A percentile compares a stretch with the other conserved stretches of the same genome.
Evolutionary conservation across 352 stramenopile genomes (phyloP).

Genomic region (Plasmopara viticola): DNA sequence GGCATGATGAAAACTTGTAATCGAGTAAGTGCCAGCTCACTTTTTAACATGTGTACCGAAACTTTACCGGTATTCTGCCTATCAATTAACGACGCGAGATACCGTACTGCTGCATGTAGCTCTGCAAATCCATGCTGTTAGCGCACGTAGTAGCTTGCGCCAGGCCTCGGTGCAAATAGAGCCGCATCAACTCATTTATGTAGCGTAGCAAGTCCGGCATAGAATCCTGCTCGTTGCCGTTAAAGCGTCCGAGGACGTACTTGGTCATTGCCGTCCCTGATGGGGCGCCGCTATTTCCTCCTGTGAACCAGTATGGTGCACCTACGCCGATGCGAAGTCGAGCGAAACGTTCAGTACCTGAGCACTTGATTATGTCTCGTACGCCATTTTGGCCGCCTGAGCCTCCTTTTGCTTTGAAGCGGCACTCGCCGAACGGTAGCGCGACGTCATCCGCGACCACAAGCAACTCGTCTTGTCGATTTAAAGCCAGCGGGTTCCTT

Average conservation of each 20-base stretch:
- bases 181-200: slow-evolving; percentile 64
- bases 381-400: slow-evolving; percentile 79
- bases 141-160: slow-evolving; percentile 59
- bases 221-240: slow-evolving; percentile 70
- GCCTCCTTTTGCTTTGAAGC: slow-evolving; percentile 75
- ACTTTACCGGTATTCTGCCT: slow-evolving; percentile 2
- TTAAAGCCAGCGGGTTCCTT: slow-evolving; percentile 72
- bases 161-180: slow-evolving; percentile 77
- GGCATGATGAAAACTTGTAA: slow-evolving; percentile 2
- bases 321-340: slow-evolving; percentile 78
- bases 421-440: slow-evolving; percentile 73
- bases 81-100: slow-evolving; percentile 6
- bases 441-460: slow-evolving; percentile 78
- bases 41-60: too few species aligned
- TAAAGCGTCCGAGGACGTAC: slow-evolving; percentile 73
- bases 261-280: slow-evolving; percentile 80
- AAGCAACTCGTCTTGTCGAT: slow-evolving; percentile 80
- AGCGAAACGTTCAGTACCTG: slow-evolving; percentile 74
- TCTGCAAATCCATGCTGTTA: slow-evolving; percentile 71
- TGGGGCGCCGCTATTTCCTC: slow-evolving; percentile 54
- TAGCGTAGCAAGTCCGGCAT: slow-evolving; percentile 58
- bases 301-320: slow-evolving; percentile 69
- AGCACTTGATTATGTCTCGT: slow-evolving; percentile 80
- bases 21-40: not conserved
- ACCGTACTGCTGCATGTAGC: slow-evolving; percentile 37